phyloP scores from a whole-genome alignment of 2,329 filamentous ascomycete species.

The Aspergillus spinulosporus region DNA sequence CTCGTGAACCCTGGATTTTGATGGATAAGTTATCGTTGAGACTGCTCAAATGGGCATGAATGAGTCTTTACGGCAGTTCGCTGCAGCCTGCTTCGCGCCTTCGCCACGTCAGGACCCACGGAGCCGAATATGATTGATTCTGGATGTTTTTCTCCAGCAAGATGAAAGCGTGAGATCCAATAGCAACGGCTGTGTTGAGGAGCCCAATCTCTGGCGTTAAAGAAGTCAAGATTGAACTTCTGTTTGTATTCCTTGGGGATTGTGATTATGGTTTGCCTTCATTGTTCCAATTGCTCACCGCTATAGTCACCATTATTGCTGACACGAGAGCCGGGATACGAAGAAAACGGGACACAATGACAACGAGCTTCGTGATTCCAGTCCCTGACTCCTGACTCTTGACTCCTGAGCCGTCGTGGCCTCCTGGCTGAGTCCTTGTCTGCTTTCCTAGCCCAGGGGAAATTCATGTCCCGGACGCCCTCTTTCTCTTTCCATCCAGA shows the following conservation, averaged over 20 bases:
- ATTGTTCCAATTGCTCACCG: not conserved
- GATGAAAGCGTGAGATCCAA: not conserved
- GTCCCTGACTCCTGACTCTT: not conserved
- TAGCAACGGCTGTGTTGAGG: not conserved
- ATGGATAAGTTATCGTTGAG: not conserved
- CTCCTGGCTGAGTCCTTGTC: not conserved
- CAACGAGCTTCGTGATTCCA: not conserved
- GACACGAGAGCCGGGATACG: not conserved
- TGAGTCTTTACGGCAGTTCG: constrained; percentile 2
- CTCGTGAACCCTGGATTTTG: not conserved
- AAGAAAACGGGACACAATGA: not conserved
- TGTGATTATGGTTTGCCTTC: not conserved
- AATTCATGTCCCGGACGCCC: not conserved
- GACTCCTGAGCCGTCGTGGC: not conserved
- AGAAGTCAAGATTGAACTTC: not conserved
- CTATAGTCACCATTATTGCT: not conserved
- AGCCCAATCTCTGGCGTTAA: not conserved
- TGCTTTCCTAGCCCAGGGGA: not conserved
- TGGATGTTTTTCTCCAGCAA: not conserved
- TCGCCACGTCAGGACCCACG: constrained; percentile 19
- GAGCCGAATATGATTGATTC: not conserved
- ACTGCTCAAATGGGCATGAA: constrained; percentile 4
- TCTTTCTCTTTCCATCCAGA: constrained; percentile 1
- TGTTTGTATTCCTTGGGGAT: not conserved
- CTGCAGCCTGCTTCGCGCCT: not conserved